Evolutionary conservation across 148 eudicot genomes (phyloP).

Genomic region (Euryodendron excelsum): DNA sequence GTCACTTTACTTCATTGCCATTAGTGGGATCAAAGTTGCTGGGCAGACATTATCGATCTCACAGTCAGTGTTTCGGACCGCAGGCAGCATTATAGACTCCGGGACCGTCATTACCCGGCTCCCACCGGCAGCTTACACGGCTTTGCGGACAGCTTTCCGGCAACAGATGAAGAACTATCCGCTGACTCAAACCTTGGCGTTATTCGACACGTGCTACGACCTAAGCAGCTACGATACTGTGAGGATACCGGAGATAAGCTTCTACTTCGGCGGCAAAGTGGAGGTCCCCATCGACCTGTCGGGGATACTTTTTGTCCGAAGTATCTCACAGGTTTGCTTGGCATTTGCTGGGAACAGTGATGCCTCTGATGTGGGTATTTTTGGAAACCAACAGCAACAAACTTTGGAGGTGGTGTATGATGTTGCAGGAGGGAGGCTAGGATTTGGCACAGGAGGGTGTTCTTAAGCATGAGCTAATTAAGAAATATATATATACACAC

Average conservation of each 20-base stretch:
- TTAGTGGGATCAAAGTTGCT: constrained; percentile 44
- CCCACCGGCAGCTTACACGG: constrained; percentile 54
- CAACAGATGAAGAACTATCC: constrained; percentile 52
- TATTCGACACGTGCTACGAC: constrained; percentile 74
- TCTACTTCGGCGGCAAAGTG: constrained; percentile 44
- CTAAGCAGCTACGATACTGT: constrained; percentile 36
- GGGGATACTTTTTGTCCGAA: constrained; percentile 45
- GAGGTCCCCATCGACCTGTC: constrained; percentile 27
- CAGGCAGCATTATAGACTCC: constrained; percentile 64
- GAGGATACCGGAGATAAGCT: constrained; percentile 44
- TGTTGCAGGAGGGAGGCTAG: constrained; percentile 64
- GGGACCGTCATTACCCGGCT: constrained; percentile 82
- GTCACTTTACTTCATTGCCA: constrained; percentile 54
- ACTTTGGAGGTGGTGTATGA: constrained; percentile 67
- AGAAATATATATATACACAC: no score
- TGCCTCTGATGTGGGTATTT: constrained; percentile 34
- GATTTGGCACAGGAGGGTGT: constrained; percentile 67
- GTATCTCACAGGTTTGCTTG: constrained; percentile 41
- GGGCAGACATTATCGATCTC: constrained; percentile 43
- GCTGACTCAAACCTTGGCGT: constrained; percentile 37
- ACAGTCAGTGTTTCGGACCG: constrained; percentile 42
- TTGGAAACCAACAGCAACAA: constrained; percentile 70
- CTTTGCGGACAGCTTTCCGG: constrained; percentile 43
- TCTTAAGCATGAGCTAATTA: neutral
- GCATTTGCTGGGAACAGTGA: constrained; percentile 65